These are phyloP conservation scores for Penicillium thymicola DNA, from an alignment of 2,329 filamentous ascomycete genomes.

Conservation along the genomic window DNA sequence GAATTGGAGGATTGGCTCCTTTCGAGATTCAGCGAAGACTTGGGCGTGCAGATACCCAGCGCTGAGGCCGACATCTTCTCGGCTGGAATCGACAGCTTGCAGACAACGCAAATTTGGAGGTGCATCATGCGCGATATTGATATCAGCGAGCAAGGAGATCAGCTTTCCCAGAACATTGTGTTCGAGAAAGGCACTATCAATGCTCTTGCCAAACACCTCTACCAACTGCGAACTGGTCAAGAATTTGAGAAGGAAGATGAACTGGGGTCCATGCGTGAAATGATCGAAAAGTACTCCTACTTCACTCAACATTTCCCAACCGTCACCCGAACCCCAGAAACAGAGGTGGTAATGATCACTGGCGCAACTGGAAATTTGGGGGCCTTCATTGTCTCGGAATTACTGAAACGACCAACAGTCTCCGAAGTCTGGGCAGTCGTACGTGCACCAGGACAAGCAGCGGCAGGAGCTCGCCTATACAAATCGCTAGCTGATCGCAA, in stretches of 20 bases:
- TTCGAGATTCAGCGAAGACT: constrained; percentile 30
- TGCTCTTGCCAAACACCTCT: constrained; percentile 47
- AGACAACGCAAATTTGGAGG: constrained; percentile 56
- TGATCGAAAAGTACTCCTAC: constrained; percentile 48
- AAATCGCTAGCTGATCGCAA: constrained; percentile 43
- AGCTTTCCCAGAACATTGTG: constrained; percentile 55
- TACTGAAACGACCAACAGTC: constrained; percentile 39
- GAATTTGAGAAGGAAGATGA: constrained; percentile 35
- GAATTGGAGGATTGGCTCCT: constrained; percentile 44
- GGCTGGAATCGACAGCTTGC: constrained; percentile 57
- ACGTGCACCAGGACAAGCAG: constrained; percentile 41
- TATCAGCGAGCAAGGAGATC: constrained; percentile 39
- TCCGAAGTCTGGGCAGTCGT: constrained; percentile 56
- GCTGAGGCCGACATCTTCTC: constrained; percentile 57
- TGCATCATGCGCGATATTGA: constrained; percentile 53
- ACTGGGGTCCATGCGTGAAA: constrained; percentile 45
- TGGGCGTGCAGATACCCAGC: constrained; percentile 16
- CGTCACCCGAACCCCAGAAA: constrained; percentile 24
- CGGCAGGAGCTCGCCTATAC: constrained; percentile 44
- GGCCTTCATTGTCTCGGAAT: constrained; percentile 53
- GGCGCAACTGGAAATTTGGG: constrained; percentile 66
- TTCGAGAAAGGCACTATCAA: constrained; percentile 56
- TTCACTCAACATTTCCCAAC: constrained; percentile 30
- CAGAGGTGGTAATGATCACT: constrained; percentile 50
- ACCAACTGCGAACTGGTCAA: constrained; percentile 42